phyloP scores from a whole-genome alignment of 1,284 basidiomycete genomes.

The Cerrena zonata region DNA sequence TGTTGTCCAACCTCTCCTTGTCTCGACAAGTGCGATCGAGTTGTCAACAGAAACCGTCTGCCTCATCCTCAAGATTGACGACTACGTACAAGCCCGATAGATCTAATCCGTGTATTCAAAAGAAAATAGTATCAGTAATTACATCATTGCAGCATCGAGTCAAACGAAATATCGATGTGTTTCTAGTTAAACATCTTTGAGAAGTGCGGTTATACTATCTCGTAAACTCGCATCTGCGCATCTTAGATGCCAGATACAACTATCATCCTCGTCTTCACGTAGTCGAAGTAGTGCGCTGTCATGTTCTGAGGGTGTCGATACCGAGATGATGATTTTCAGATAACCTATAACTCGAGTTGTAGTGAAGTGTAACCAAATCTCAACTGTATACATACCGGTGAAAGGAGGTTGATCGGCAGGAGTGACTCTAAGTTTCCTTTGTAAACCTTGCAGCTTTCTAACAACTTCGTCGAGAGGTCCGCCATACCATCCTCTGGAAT shows the following conservation, averaged over 20 bases:
- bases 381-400: constrained; percentile 52
- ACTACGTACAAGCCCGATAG: constrained; percentile 80
- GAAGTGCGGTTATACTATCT: constrained; percentile 18
- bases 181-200: constrained; percentile 11
- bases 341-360: constrained; percentile 41
- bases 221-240: constrained; percentile 37
- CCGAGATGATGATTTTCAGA: constrained; percentile 49
- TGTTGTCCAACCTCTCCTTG: constrained; percentile 92
- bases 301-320: constrained; percentile 11
- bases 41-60: constrained; percentile 97
- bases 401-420: constrained; percentile 52
- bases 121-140: constrained; percentile 6
- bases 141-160: neutral
- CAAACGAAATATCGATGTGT: neutral
- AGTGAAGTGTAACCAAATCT: constrained; percentile 1
- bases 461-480: constrained; percentile 47
- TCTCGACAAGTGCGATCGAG: constrained; percentile 93
- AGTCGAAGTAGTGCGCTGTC: constrained; percentile 45
- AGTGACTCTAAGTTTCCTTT: constrained; percentile 44
- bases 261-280: constrained; percentile 59
- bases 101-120: constrained; percentile 11
- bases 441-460: constrained; percentile 44
- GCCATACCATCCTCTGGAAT: constrained; percentile 62
- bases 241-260: constrained; percentile 67
- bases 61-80: constrained; percentile 92